A percentile compares a stretch with the other conserved stretches of the same genome.
Evolutionary conservation across 2,329 filamentous ascomycete genomes (phyloP).

Genomic region (Monosporascus ibericus): DNA sequence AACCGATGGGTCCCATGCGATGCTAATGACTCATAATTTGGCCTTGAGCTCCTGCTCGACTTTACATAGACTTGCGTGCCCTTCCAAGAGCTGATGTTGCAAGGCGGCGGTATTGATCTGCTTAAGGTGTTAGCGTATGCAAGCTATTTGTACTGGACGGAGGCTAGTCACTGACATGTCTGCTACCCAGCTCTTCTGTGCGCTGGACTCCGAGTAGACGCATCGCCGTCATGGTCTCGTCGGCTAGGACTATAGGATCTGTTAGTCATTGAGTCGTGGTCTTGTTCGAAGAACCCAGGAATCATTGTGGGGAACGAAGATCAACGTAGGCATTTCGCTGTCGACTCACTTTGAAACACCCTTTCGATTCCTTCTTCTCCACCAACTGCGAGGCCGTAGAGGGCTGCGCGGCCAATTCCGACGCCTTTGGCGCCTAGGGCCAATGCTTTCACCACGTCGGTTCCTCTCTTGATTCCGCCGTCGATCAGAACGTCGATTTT

Average conservation of each 20-base stretch:
- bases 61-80: background rate
- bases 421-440: slow-evolving; percentile 32
- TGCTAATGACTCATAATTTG: background rate
- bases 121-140: background rate
- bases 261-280: background rate
- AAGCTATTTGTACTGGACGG: background rate
- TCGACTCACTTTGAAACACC: slow-evolving; percentile 47
- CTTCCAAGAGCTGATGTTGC: background rate
- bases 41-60: background rate
- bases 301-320: too few species aligned
- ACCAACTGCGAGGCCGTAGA: slow-evolving; percentile 39
- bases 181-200: slow-evolving; percentile 14
- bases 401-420: slow-evolving; percentile 38
- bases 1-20: background rate
- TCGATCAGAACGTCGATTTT: slow-evolving; percentile 27
- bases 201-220: slow-evolving; percentile 18
- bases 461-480: slow-evolving; percentile 31
- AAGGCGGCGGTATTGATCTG: background rate
- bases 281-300: background rate
- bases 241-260: slow-evolving; percentile 13
- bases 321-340: background rate
- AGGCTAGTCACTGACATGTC: slow-evolving; percentile 15
- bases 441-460: slow-evolving; percentile 32
- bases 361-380: slow-evolving; percentile 54
- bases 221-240: slow-evolving; percentile 21